Conservation (phyloP, 2,329 filamentous ascomycete species). For the Curvularia sp. region DNA sequence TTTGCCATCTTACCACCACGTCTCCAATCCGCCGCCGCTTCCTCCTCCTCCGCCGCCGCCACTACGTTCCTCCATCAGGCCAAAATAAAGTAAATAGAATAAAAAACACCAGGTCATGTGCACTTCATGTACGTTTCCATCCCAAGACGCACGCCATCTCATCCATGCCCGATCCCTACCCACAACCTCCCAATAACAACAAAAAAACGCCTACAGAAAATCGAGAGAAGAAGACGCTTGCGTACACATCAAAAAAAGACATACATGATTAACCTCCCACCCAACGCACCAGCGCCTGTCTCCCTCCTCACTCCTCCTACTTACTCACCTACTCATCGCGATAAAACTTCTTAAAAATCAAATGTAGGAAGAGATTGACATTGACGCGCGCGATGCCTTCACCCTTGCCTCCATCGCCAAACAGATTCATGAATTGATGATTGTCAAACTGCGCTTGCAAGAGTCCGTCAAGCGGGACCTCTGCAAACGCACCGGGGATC, state of each 20-base stretch:
- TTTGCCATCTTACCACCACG: no score
- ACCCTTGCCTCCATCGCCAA: slow-evolving; percentile 54
- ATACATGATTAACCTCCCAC: not conserved
- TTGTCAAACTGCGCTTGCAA: slow-evolving; percentile 97
- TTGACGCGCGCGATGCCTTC: slow-evolving; percentile 74
- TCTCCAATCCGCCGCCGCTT: not conserved
- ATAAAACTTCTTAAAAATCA: slow-evolving; percentile 99
- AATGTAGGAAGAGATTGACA: slow-evolving; percentile 93
- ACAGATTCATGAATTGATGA: slow-evolving; percentile 93
- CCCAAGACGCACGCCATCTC: not conserved
- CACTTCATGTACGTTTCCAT: not conserved
- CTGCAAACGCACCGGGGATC: slow-evolving; percentile 89
- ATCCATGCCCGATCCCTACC: not conserved
- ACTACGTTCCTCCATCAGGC: not conserved
- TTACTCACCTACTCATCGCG: slow-evolving; percentile 45
- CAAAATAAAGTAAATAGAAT: no score
- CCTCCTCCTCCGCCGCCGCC: not conserved
- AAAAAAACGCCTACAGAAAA: not conserved
- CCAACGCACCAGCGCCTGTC: no score
- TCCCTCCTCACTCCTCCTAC: no score
- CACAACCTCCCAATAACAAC: not conserved
- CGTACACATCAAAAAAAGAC: not conserved
- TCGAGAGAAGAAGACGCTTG: not conserved
- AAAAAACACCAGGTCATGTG: not conserved
- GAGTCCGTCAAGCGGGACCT: slow-evolving; percentile 89